phyloP scores from a whole-genome alignment of 1,284 basidiomycete genomes.

The Sporisorium reilianum region DNA sequence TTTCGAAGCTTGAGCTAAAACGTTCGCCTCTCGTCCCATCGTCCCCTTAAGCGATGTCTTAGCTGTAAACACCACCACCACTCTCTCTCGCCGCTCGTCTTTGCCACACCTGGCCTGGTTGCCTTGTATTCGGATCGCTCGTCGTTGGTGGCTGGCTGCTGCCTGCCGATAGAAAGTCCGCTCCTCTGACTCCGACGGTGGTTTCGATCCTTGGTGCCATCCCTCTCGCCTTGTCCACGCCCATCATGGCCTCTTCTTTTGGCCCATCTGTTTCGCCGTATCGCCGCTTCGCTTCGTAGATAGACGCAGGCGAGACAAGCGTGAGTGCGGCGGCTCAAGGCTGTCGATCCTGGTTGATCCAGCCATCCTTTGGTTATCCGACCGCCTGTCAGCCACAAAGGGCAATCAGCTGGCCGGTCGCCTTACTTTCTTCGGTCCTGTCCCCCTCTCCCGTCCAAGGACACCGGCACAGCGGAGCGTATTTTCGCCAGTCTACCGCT shows the following conservation, averaged over 20 bases:
- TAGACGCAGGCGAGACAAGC: not conserved
- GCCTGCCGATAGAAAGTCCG: not conserved
- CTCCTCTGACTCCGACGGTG: not conserved
- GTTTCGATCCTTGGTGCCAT: not conserved
- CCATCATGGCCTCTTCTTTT: not conserved
- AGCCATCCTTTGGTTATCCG: not conserved
- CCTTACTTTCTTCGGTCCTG: not conserved
- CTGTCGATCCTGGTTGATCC: not conserved
- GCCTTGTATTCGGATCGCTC: not conserved
- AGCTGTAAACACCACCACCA: constrained; percentile 11
- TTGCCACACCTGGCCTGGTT: not conserved
- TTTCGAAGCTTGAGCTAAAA: not conserved
- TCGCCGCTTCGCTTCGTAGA: no score
- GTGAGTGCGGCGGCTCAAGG: not conserved
- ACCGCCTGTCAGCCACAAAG: not conserved
- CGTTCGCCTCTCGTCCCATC: no score
- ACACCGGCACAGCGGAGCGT: not conserved
- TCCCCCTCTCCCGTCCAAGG: not conserved
- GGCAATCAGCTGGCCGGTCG: not conserved
- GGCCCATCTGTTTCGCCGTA: no score
- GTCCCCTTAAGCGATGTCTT: constrained; percentile 10
- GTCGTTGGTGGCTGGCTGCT: not conserved
- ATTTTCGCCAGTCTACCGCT: not conserved
- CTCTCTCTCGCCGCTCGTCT: not conserved
- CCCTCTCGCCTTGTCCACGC: not conserved